Base-by-base conservation (phyloP, 352 stramenopile genomes). In the Phytophthora chlamydospora region DNA sequence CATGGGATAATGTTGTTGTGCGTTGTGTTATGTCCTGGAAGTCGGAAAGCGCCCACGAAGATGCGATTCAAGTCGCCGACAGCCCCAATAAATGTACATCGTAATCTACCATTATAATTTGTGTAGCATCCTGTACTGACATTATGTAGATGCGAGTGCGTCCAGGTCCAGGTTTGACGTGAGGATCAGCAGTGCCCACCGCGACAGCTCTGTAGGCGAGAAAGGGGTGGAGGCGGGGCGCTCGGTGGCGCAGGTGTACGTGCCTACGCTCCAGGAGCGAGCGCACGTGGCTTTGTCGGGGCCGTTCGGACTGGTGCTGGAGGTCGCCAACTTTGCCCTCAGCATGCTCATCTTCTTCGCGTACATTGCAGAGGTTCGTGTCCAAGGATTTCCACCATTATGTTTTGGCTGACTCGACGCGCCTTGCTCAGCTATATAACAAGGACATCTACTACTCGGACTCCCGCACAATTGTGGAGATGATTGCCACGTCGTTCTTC, bases 301-400 rank as follows among this genome's bases (percentile, higher is more conserved):
- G 2, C 58, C 41, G 4, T 71, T 54, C 16, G 82, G 82, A 12
- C 35, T 89, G 4, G 80, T 71, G 34, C 49, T 89, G 19, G 82
- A 91, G 54, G 29, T 87, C 3, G 44, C 73, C 32, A 91, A 91
- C 46, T 81, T 88, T 16, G 46, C 59, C 12, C 77, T 87, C 14
- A 91, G 79, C 47, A 67, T 86, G 49, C 43, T 86, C 38, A 86
- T 87, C 29, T 89, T 88, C 41, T 55, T 66, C 5, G 55, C 83
- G 14, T 89, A 91, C 48, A 73, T 91, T 36, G 68, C 74, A 5
- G 75, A 89, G 72, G 79, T 87, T 40, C 29, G 45, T 52, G 0
- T 7, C 12, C 21, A 24, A 24, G 21, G 31, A 24, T n/a, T 17
- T 24, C 4, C 13, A 33, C 1, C 32, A 61, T 35, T 31, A 44